These are phyloP conservation scores for Cupressus sempervirens DNA, from an alignment of 75 land plant genomes.

Conservation along the genomic window DNA sequence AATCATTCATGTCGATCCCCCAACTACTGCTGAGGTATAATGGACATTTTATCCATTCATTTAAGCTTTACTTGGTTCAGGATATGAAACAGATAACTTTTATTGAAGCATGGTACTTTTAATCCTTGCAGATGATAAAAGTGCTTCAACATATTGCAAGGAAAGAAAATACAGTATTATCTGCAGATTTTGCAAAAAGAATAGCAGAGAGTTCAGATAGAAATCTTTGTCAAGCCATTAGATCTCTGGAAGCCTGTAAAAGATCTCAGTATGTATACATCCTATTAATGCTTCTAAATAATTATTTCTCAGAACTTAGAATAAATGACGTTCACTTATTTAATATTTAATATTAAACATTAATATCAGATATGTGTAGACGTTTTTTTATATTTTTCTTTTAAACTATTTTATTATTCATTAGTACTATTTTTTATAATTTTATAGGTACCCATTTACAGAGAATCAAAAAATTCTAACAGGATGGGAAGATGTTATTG, in stretches of 20 bases:
- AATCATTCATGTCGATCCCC: slow-evolving; percentile 24
- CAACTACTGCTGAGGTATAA: slow-evolving; percentile 27
- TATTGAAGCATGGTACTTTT: neutral
- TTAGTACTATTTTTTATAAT: too few relatives aligned
- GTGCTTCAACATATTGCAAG: slow-evolving; percentile 31
- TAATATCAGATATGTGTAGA: too few relatives aligned
- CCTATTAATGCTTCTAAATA: neutral
- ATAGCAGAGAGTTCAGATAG: slow-evolving; percentile 29
- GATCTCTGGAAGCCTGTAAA: slow-evolving; percentile 39
- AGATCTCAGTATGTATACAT: slow-evolving; percentile 16
- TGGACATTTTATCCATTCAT: too few relatives aligned
- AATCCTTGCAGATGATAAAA: slow-evolving; percentile 23
- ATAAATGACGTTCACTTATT: too few relatives aligned
- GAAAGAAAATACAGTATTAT: slow-evolving; percentile 23
- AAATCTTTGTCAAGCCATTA: slow-evolving; percentile 41
- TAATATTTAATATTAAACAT: too few relatives aligned
- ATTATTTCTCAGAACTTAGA: neutral
- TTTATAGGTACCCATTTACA: slow-evolving; percentile 10
- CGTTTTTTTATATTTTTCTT: too few relatives aligned
- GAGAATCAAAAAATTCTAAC: slow-evolving; percentile 26
- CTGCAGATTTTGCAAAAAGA: slow-evolving; percentile 16
- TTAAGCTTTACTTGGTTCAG: too few relatives aligned
- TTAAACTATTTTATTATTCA: too few relatives aligned
- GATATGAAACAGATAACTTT: too few relatives aligned
- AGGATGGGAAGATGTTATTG: slow-evolving; percentile 46